A percentile compares a stretch with the other conserved stretches of the same genome.
Conservation (phyloP, 2,329 filamentous ascomycete genomes). For the Pleurostoma richardsiae region DNA sequence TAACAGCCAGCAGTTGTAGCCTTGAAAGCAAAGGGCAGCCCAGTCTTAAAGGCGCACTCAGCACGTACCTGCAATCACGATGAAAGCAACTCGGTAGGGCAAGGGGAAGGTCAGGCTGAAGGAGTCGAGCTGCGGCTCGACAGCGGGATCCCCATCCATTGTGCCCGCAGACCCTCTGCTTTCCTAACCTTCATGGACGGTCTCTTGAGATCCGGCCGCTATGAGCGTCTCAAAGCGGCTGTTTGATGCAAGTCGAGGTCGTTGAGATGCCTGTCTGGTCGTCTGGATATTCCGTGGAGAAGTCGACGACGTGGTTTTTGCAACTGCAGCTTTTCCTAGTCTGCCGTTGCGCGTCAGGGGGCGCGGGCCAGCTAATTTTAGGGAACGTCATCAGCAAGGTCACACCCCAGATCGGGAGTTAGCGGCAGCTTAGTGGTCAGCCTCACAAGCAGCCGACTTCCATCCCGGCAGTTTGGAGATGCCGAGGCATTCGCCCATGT, state of each 20-base stretch:
- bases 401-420: neutral
- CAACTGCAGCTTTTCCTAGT: neutral
- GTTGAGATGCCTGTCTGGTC: too few relatives aligned
- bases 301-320: neutral
- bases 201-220: neutral
- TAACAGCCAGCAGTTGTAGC: neutral
- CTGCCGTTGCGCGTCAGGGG: neutral
- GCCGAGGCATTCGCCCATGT: too few relatives aligned
- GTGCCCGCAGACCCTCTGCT: conserved; percentile 12
- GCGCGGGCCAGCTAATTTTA: neutral
- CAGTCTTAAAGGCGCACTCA: neutral
- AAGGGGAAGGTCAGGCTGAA: conserved; percentile 85
- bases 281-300: neutral
- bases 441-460: too few relatives aligned
- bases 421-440: neutral
- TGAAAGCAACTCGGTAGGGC: conserved; percentile 82
- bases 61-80: conserved; percentile 72
- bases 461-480: too few relatives aligned
- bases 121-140: conserved; percentile 69
- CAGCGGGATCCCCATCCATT: conserved; percentile 72
- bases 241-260: neutral
- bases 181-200: neutral
- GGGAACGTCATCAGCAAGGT: neutral
- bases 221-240: neutral
- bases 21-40: too few relatives aligned